Evolutionary conservation across 2,329 filamentous ascomycete species (phyloP).

Genomic region (Xylariaceae sp.): DNA sequence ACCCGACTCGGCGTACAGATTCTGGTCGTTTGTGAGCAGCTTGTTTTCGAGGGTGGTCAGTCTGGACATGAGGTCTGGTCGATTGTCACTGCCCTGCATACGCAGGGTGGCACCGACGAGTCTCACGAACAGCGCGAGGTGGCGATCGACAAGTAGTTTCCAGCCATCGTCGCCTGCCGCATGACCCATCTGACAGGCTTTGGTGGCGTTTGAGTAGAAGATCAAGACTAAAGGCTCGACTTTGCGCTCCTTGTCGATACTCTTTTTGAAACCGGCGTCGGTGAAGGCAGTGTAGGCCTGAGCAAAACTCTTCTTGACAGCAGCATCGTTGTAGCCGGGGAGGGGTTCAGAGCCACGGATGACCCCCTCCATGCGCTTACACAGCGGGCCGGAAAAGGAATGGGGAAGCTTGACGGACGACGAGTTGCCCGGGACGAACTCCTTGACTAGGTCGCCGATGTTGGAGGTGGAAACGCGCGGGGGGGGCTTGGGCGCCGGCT

Average conservation of each 20-base stretch:
- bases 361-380: slow-evolving; percentile 77
- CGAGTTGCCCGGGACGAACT: slow-evolving; percentile 62
- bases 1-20: slow-evolving; percentile 65
- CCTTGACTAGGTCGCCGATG: slow-evolving; percentile 83
- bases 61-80: slow-evolving; percentile 77
- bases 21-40: slow-evolving; percentile 88
- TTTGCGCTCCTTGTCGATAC: slow-evolving; percentile 89
- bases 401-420: slow-evolving; percentile 56
- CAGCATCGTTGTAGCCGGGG: slow-evolving; percentile 85
- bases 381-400: slow-evolving; percentile 49
- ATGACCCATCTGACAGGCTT: slow-evolving; percentile 75
- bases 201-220: slow-evolving; percentile 92
- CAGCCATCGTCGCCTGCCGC: slow-evolving; percentile 77
- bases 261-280: slow-evolving; percentile 81
- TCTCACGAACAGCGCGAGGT: slow-evolving; percentile 91
- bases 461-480: slow-evolving; percentile 65
- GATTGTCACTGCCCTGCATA: slow-evolving; percentile 81
- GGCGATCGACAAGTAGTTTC: slow-evolving; percentile 89
- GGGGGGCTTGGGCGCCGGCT: slow-evolving; percentile 62
- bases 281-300: slow-evolving; percentile 93
- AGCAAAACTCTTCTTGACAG: slow-evolving; percentile 90
- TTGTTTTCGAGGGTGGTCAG: slow-evolving; percentile 86
- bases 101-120: slow-evolving; percentile 77
- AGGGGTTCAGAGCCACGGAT: slow-evolving; percentile 78
- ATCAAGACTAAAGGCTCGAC: slow-evolving; percentile 92